Evolutionary conservation across 148 eudicot species (phyloP), one percentile per base, ranked within the genome.

Genomic region (Fagopyrum tataricum): DNA sequence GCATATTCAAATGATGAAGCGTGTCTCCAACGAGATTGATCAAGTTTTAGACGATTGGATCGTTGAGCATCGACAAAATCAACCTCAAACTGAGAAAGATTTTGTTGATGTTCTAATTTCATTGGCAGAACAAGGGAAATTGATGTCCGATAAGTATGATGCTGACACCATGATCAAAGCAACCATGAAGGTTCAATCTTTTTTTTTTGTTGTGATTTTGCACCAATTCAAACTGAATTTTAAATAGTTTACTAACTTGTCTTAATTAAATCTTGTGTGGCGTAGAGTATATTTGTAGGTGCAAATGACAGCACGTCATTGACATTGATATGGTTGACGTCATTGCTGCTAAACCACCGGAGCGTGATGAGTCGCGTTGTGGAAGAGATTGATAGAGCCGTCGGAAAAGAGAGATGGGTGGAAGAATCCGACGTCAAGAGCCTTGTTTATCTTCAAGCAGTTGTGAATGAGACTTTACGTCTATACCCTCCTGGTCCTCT

Each of bases 401-500:
- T 79, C 2, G 82, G 82, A 15, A 79, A 18, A 53, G 61, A 79
- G 6, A 76, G 76, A 72, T 75, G 78, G 78, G 82, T 75, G 9
- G 69, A 76, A 44, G 82, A 79, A 42, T 66, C 76, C 0, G 80
- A 81, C 70, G 71, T 81, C 47, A 52, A 71, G 15, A 66, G 58
- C 69, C 40, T 81, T 11, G 62, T 69, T 43, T 77, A 74, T 51
- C 78, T 81, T 62, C 79, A 49, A 20, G 80, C 76, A 2, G 43
- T 74, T 5, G 78, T 81, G n/a, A 81, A 71, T 18, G 83, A 81
- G 47, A 76, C 80, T 2, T 13, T 77, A 11, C 80, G 78, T 9
- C 74, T 81, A 7, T 81, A 81, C 43, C 83, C 83, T 3, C 46
- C 78, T 0, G 80, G 61, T n/a, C 80, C 75, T 10, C 24, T 81